These are phyloP conservation scores for Fusarium phyllophilum DNA, from an alignment of 2,329 filamentous ascomycete genomes.

Conservation along the genomic window DNA sequence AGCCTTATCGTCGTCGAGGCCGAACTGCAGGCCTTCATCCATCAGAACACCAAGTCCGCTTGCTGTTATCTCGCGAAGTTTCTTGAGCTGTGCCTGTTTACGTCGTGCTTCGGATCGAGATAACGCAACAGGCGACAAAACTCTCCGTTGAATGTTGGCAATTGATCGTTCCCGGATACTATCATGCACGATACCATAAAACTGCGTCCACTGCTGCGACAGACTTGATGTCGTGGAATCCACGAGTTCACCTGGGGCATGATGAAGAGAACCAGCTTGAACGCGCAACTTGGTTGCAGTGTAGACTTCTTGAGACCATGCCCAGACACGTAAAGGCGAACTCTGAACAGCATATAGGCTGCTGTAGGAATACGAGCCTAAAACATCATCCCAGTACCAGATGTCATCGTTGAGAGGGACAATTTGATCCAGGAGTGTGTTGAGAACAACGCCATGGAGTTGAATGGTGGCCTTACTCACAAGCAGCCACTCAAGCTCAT, in stretches of 20 bases:
- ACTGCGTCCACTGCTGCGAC: constrained; percentile 69
- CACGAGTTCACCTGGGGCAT: constrained; percentile 47
- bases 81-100: constrained; percentile 78
- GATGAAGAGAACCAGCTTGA: constrained; percentile 46
- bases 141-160: constrained; percentile 73
- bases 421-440: constrained; percentile 82
- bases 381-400: constrained; percentile 94
- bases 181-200: constrained; percentile 83
- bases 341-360: constrained; percentile 88
- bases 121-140: constrained; percentile 82
- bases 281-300: constrained; percentile 64
- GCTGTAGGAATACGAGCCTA: constrained; percentile 81
- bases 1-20: constrained; percentile 67
- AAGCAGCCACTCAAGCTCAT: constrained; percentile 89
- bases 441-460: constrained; percentile 83
- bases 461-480: constrained; percentile 94
- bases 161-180: constrained; percentile 79
- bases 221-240: constrained; percentile 53
- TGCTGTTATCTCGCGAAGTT: constrained; percentile 81
- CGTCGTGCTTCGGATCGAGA: constrained; percentile 77
- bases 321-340: constrained; percentile 79
- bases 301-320: constrained; percentile 77
- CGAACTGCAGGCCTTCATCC: constrained; percentile 82
- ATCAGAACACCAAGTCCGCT: constrained; percentile 88
- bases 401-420: constrained; percentile 86